Evolutionary conservation across 768 basidiomycete genomes (phyloP).

Genomic region (Suillus brevipes): DNA sequence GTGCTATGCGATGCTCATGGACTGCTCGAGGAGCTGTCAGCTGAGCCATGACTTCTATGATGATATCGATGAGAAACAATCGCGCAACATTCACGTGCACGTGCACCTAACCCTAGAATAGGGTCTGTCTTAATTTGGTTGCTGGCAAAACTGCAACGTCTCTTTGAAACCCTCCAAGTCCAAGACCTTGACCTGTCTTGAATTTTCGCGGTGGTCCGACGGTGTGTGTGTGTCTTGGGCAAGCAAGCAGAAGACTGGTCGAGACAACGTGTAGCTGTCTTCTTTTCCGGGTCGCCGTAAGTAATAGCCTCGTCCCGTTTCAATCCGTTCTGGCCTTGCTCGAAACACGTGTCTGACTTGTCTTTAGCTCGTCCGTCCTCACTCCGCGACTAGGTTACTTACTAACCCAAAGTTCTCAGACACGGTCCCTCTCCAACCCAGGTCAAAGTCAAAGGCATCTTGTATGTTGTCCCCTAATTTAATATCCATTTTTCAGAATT

Average conservation of each 20-base stretch:
- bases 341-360: conserved; percentile 47
- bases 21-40: not conserved
- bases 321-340: conserved; percentile 24
- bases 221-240: not conserved
- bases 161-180: not conserved
- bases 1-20: not conserved
- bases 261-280: conserved; percentile 13
- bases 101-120: not conserved
- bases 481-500: conserved; percentile 5
- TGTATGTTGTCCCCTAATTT: conserved; percentile 4
- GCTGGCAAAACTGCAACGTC: not conserved
- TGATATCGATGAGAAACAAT: conserved; percentile 2
- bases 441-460: not conserved
- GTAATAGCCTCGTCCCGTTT: conserved; percentile 12
- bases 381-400: conserved; percentile 32
- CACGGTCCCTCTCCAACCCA: conserved; percentile 6
- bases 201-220: not conserved
- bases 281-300: conserved; percentile 5
- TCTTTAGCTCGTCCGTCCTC: conserved; percentile 43
- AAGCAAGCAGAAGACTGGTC: conserved; percentile 20
- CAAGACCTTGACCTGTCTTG: not conserved
- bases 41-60: not conserved
- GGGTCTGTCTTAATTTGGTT: conserved; percentile 12
- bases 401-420: conserved; percentile 10
- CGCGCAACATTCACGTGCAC: conserved; percentile 1